These are phyloP conservation scores for Remersonia thermophila DNA, from an alignment of 2,329 filamentous ascomycete genomes.

Conservation along the genomic window DNA sequence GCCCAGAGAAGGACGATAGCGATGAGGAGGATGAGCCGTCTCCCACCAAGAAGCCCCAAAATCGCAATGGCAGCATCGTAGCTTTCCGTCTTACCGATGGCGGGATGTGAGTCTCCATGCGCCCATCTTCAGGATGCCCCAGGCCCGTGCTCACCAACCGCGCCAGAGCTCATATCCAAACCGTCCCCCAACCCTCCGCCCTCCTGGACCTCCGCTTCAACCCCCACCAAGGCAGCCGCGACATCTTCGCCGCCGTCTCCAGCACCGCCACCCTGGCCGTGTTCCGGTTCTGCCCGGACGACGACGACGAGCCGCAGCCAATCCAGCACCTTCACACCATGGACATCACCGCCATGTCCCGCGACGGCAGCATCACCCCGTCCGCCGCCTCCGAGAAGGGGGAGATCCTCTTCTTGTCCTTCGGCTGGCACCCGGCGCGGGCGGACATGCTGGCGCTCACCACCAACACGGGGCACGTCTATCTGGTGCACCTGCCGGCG, in stretches of 20 bases:
- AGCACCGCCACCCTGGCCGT: constrained; percentile 62
- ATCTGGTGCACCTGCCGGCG: constrained; percentile 37
- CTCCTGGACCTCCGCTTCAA: constrained; percentile 80
- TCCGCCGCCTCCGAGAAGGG: background rate
- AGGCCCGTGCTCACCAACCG: constrained; percentile 4
- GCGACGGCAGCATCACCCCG: constrained; percentile 20
- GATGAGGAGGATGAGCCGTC: constrained; percentile 10
- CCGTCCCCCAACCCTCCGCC: constrained; percentile 52
- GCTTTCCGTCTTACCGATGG: constrained; percentile 46
- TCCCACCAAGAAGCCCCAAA: constrained; percentile 34
- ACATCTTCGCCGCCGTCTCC: constrained; percentile 60
- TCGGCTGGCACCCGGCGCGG: constrained; percentile 56
- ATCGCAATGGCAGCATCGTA: constrained; percentile 60
- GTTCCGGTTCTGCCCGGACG: constrained; percentile 39
- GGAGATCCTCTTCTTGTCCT: constrained; percentile 54
- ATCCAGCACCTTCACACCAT: constrained; percentile 32
- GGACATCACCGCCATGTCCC: constrained; percentile 36
- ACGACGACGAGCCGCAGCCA: constrained; percentile 20
- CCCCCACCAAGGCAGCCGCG: constrained; percentile 30
- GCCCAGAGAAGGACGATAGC: constrained; percentile 16
- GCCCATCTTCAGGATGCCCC: background rate
- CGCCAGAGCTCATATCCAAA: constrained; percentile 45
- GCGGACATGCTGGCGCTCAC: constrained; percentile 52
- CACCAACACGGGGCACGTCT: constrained; percentile 54
- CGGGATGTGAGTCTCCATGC: constrained; percentile 44